Conservation (phyloP, 805 yeast species). For the Debaryomyces prosopidis region DNA sequence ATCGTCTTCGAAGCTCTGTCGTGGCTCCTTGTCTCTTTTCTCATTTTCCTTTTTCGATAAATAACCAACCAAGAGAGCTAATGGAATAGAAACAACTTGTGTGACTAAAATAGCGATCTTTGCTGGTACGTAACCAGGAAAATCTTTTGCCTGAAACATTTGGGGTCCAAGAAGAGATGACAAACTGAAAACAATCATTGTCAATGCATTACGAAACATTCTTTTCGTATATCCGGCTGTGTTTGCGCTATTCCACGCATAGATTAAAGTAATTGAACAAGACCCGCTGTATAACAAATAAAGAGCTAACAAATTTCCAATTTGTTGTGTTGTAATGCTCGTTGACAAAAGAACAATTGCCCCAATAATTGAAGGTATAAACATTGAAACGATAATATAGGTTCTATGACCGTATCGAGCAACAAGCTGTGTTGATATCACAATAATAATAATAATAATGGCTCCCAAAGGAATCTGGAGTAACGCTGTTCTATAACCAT, state of each 20-base stretch:
- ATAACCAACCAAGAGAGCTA: conserved; percentile 42
- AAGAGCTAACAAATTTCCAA: conserved; percentile 51
- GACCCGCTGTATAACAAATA: conserved; percentile 57
- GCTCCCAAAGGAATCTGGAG: conserved; percentile 62
- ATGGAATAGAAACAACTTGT: conserved; percentile 46
- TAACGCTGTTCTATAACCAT: conserved; percentile 43
- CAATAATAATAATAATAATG: conserved; percentile 36
- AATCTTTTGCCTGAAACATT: conserved; percentile 54
- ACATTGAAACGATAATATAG: conserved; percentile 26
- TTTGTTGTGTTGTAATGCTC: conserved; percentile 24
- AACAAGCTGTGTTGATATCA: conserved; percentile 32
- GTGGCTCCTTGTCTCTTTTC: conserved; percentile 26
- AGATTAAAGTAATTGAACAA: conserved; percentile 56
- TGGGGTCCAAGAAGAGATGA: conserved; percentile 72
- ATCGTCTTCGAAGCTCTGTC: conserved; percentile 22
- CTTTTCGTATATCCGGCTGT: conserved; percentile 79
- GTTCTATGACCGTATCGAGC: conserved; percentile 26
- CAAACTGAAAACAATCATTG: conserved; percentile 63
- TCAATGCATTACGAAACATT: conserved; percentile 56
- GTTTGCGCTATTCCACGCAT: conserved; percentile 63
- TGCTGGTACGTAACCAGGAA: conserved; percentile 60
- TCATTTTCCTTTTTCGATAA: conserved; percentile 51
- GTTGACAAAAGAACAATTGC: conserved; percentile 42
- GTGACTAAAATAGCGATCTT: conserved; percentile 56
- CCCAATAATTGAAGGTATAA: conserved; percentile 35